These are phyloP conservation scores for Botrytis cinerea DNA, from an alignment of 2,329 filamentous ascomycete genomes.

Conservation along the genomic window DNA sequence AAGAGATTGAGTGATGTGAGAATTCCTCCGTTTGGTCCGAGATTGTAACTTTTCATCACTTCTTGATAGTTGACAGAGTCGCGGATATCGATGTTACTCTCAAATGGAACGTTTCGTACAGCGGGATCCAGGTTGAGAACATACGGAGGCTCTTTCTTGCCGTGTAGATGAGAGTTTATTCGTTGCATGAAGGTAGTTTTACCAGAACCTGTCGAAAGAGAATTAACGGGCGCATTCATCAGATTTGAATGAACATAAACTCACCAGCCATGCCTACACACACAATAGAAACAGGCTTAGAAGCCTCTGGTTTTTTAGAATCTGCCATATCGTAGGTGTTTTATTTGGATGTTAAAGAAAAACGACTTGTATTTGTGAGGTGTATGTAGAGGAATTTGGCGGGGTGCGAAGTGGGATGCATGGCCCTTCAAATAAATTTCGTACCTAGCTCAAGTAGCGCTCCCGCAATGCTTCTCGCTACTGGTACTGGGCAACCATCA, in stretches of 20 bases:
- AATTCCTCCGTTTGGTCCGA: slow-evolving; percentile 96
- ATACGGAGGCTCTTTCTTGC: slow-evolving; percentile 79
- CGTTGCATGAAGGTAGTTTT: slow-evolving; percentile 99
- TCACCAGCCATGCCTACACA: slow-evolving; percentile 95
- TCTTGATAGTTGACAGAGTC: slow-evolving; percentile 99
- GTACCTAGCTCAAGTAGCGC: slow-evolving; percentile 22
- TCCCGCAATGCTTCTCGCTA: slow-evolving; percentile 20
- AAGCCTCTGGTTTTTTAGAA: slow-evolving; percentile 30
- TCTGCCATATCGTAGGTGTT: slow-evolving; percentile 45
- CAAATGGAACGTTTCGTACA: slow-evolving; percentile 89
- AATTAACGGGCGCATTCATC: slow-evolving; percentile 17
- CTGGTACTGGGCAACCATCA: slow-evolving; percentile 1
- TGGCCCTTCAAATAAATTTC: slow-evolving; percentile 26
- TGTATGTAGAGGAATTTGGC: slow-evolving; percentile 28
- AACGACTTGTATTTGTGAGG: slow-evolving; percentile 9
- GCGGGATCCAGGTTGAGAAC: slow-evolving; percentile 97
- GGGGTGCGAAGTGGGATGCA: slow-evolving; percentile 35
- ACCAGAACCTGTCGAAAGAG: slow-evolving; percentile 67
- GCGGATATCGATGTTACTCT: slow-evolving; percentile 97
- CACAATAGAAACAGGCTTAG: slow-evolving; percentile 75
- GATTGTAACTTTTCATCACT: slow-evolving; percentile 98
- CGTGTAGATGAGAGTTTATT: slow-evolving; percentile 90
- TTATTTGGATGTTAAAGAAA: neutral
- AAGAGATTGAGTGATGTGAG: slow-evolving; percentile 95
- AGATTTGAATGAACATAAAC: slow-evolving; percentile 5